A percentile compares a stretch with the other conserved stretches of the same genome.
Conservation (phyloP, 192 early-diverging fungal species). For the Coemansia sp. region DNA sequence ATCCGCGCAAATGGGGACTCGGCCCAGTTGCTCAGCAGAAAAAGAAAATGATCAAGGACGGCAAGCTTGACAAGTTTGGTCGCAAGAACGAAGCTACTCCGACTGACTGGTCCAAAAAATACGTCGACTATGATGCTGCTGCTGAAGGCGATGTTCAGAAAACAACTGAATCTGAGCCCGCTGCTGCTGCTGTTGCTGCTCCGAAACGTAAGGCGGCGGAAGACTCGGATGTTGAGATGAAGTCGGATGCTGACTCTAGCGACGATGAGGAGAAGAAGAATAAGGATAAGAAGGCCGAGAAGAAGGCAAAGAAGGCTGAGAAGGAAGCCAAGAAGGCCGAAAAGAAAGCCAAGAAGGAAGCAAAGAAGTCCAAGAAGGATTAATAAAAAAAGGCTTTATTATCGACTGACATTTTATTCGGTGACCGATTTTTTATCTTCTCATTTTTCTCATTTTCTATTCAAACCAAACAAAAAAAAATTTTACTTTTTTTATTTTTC, state of each 20-base stretch:
- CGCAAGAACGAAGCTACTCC: conserved; percentile 88
- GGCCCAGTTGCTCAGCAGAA: conserved; percentile 95
- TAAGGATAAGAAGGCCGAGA: conserved; percentile 13
- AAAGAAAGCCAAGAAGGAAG: conserved; percentile 37
- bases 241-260: conserved; percentile 37
- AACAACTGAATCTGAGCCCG: background rate
- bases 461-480: too few species aligned
- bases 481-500: too few species aligned
- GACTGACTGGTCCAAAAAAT: conserved; percentile 75
- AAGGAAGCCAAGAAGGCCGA: conserved; percentile 38
- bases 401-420: background rate
- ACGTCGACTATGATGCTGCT: conserved; percentile 66
- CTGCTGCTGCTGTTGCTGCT: background rate
- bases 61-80: conserved; percentile 97
- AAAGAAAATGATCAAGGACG: conserved; percentile 98
- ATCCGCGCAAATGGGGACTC: conserved; percentile 97
- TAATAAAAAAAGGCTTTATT: conserved; percentile 9
- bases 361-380: conserved; percentile 44
- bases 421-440: too few species aligned
- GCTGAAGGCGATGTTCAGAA: conserved; percentile 3
- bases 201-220: conserved; percentile 35
- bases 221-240: conserved; percentile 32
- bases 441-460: background rate
- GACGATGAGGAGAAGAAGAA: conserved; percentile 10
- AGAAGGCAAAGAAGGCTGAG: conserved; percentile 29